Base-by-base conservation (phyloP, 768 basidiomycete species). In the Rhodosporidiobolus sp. region DNA sequence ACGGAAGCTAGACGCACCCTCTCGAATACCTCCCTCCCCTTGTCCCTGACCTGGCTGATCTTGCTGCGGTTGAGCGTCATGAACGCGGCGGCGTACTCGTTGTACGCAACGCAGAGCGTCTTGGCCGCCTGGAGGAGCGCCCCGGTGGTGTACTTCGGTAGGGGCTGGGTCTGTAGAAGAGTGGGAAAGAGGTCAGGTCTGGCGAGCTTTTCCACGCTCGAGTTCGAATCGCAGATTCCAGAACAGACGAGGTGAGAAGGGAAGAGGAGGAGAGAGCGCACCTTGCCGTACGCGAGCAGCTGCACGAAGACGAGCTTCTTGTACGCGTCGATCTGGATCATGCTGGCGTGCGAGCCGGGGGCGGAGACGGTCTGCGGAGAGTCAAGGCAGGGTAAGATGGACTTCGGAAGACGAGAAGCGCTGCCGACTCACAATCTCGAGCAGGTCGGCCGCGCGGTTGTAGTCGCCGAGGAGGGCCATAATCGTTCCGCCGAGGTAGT, bases 291-390 rank as follows among this genome's bases (percentile, higher is more conserved):
- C 30, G 86, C 83, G 67, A 94, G 90, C 57, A 94, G 81, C 79
- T 93, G 91, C 10, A 92, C 86, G 9, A 94, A 83, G 30, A 85
- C 82, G 58, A 92, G 82, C 81, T 94, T 93, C 84, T 94, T 94
- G 77, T 89, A 82, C 0, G 92, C 92, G 78, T 94, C 92, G 77
- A 93, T 80, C 80, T 95, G 92, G 6, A 94, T 83, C 14, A 89
- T 87, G 6, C 87, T 85, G 0, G 87, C 86, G 32, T 48, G 52
- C 81, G 84, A 17, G n/a, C 74, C 74, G 79, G 82, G 34, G 85
- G 88, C 9, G 87, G 89, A 71, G 45, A 79, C 80, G 54, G 70
- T 75, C 80, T 81, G 67, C 16, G n/a, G 3, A 38, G 6, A n/a
- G 28, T 0, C 24, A 17, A 35, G 3, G 3, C 26, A 53, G 45